Evolutionary conservation across 2,329 filamentous ascomycete species (phyloP), one percentile per base, ranked within the genome.

Genomic region (Didymella glomerata): DNA sequence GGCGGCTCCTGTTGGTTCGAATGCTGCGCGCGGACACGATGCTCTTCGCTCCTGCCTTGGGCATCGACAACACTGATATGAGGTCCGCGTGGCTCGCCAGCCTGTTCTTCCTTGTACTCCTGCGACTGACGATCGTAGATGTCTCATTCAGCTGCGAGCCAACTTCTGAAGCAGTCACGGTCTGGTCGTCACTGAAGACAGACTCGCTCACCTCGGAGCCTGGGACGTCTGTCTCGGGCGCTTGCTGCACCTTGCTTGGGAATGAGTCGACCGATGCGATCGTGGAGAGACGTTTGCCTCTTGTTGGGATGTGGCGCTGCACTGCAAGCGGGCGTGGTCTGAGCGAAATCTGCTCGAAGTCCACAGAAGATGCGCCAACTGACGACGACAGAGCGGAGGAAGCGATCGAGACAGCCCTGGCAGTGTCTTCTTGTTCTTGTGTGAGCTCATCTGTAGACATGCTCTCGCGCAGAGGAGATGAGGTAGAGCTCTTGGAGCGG

Each of bases 21-120:
- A 95, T 85, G 75, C 92, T 96, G 44, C 90, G 87, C 27, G 90
- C 87, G 24, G 92, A 93, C 57, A 88, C 86, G 61, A 92, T 87
- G 72, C 89, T 93, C 71, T 84, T 87, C 59, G 84, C 85, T 57
- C 88, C 84, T 48, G 84, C 84, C 49, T 77, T 79, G 46, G 89
- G 88, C 58, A 92, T 79, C 0, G 93, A 98, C 9, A 99, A 82
- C 2, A 97, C 92, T 0, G 95, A 98, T 38, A 99, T 92, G 24
- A 99, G 83, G 76, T 99, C 95, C 16, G 93, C 93, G 77, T 98
- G 93, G 59, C 91, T 96, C 4, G 93, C 97, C 38, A 97, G 84
- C 60, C 90, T 87, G 63, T 92, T 86, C 46, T 68, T 69, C 75
- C 82, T 83, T 1, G 83, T 78, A 51, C 62, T 80, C 83, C 67